Evolutionary conservation across 495 filamentous ascomycete species (phyloP).

Genomic region (Penicillium paxilli): DNA sequence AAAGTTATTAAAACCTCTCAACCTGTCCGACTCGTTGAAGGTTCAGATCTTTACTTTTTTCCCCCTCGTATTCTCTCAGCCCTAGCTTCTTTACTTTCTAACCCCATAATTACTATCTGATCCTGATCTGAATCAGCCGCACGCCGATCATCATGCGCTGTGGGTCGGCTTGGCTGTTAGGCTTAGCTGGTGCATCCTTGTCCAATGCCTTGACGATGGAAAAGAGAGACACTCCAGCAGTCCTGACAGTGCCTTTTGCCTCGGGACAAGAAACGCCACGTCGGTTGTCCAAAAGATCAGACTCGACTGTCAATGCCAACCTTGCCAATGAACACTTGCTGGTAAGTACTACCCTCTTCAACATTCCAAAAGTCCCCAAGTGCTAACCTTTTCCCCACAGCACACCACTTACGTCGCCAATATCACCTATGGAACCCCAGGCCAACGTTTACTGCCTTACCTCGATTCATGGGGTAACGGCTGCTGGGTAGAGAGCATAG

Average conservation of each 20-base stretch:
- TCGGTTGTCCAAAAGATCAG: background rate
- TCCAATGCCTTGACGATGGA: constrained; percentile 9
- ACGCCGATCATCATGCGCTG: constrained; percentile 10
- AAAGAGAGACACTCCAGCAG: constrained; percentile 7
- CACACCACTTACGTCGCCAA: constrained; percentile 2
- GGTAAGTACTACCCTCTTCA: no score
- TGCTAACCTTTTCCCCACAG: background rate
- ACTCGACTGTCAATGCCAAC: background rate
- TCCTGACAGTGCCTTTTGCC: constrained; percentile 4
- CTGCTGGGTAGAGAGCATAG: constrained; percentile 3
- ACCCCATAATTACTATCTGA: no score
- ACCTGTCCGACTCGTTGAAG: no score
- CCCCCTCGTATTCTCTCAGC: background rate
- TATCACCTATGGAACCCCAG: constrained; percentile 6
- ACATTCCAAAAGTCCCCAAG: no score
- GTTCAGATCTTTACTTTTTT: background rate
- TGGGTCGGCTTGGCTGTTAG: constrained; percentile 6
- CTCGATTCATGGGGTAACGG: constrained; percentile 2
- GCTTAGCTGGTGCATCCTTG: background rate
- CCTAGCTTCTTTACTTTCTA: background rate
- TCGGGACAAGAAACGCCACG: background rate
- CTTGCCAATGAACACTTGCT: no score
- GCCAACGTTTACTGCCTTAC: background rate
- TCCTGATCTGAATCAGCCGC: background rate
- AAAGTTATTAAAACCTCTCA: no score